Base-by-base conservation (phyloP, 306 rosid genomes). In the Lathyrus tuberosus region DNA sequence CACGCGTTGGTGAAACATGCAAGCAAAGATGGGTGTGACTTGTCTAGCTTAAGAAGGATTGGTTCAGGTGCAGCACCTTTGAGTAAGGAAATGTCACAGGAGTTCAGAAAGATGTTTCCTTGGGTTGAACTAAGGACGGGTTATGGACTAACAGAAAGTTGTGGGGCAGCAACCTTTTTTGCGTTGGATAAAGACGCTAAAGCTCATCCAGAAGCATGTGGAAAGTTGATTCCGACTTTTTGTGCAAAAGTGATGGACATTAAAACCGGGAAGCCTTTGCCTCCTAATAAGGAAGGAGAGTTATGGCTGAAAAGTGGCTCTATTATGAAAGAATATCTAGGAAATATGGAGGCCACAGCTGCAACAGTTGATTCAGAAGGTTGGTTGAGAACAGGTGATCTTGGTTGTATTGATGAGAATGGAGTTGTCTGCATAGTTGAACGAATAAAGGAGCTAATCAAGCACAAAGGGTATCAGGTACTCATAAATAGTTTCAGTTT, bases 381-480 rank as follows among this genome's bases (percentile, higher is more conserved):
- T 17, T 93, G 97, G 96, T 74, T 90, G 76, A 88, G 44, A 64
- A 93, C 97, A 5, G 97, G 98, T 26, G 98, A 93, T 85, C 97
- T 93, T 68, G 72, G 90, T 24, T 86, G 80, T 74, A 76, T 90
- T 58, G 92, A 93, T 22, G 91, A 83, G 35, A 79, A 86, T 63
- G 98, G 96, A 54, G 82, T 79, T 54, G 67, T 93, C 43, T 78
- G 74, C 75, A 76, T 91, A 20, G 89, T 87, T 41, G 97, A 89
- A 67, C 53, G 96, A 65, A 86, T 91, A 28, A 91, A 91, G 78
- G 97, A 91, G 84, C 96, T 91, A 59, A 91, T 91, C 74, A 91
- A 91, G 81, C 94, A 88, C 64, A 88, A 90, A 2, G 98, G 98
- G 0, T 93, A 84, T 65, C 98, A 93, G 92, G 98, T 91, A 81